Evolutionary conservation across 768 basidiomycete species (phyloP).

Genomic region (Candolleomyces eurysporus): DNA sequence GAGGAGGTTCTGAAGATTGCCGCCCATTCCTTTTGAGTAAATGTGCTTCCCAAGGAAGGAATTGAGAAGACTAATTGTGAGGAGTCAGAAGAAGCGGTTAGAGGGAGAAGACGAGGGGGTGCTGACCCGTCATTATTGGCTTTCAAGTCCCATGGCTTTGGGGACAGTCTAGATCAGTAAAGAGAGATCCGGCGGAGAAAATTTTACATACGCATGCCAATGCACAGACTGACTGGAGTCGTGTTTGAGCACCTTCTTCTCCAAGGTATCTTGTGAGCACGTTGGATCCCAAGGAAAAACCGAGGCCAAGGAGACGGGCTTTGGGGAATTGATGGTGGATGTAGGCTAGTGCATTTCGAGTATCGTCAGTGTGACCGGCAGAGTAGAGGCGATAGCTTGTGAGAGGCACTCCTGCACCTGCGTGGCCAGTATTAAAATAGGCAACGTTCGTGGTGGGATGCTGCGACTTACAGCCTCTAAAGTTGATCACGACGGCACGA

Average conservation of each 20-base stretch:
- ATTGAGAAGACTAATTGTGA: conserved; percentile 44
- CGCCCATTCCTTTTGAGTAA: conserved; percentile 79
- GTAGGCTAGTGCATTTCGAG: conserved; percentile 77
- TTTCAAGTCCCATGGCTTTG: conserved; percentile 53
- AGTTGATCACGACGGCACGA: conserved; percentile 88
- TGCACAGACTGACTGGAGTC: conserved; percentile 63
- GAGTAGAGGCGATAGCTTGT: conserved; percentile 84
- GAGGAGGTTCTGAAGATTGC: conserved; percentile 62
- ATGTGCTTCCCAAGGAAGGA: conserved; percentile 58
- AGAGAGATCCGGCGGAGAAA: conserved; percentile 10
- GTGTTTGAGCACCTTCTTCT: conserved; percentile 68
- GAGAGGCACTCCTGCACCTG: conserved; percentile 83
- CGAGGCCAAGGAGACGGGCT: conserved; percentile 81
- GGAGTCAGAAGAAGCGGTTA: conserved; percentile 7
- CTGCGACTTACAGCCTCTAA: conserved; percentile 75
- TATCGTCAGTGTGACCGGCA: conserved; percentile 87
- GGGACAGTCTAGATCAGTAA: conserved; percentile 11
- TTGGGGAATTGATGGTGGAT: conserved; percentile 69
- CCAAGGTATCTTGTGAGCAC: conserved; percentile 88
- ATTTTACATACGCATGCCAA: conserved; percentile 66
- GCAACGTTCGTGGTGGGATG: conserved; percentile 1
- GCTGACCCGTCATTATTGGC: conserved; percentile 47
- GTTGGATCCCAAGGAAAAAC: conserved; percentile 93
- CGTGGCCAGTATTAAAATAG: conserved; percentile 13
- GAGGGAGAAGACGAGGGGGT: conserved; percentile 12